A percentile compares a stretch with the other conserved stretches of the same genome.
These are phyloP conservation scores for Trichoderma lentiforme DNA, from an alignment of 2,329 filamentous ascomycete genomes.

Conservation along the genomic window DNA sequence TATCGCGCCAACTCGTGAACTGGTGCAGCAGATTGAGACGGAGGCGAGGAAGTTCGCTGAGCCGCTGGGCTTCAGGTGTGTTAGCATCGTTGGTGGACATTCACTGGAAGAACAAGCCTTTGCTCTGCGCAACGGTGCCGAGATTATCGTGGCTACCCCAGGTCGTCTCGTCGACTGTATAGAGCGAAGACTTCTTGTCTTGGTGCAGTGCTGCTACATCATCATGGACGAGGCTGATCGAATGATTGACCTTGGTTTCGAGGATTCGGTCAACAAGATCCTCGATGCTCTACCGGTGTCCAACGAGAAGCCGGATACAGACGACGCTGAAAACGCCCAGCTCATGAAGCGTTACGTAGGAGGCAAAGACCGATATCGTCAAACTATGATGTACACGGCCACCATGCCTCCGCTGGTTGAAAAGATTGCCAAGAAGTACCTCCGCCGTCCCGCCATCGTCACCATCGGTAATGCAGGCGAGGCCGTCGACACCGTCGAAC, in stretches of 20 bases:
- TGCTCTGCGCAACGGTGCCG: conserved; percentile 84
- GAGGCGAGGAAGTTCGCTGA: conserved; percentile 91
- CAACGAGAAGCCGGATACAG: conserved; percentile 93
- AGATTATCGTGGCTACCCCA: conserved; percentile 98
- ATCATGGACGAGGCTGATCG: conserved; percentile 99
- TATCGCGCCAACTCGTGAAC: conserved; percentile 89
- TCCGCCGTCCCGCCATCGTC: conserved; percentile 87
- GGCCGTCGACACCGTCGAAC: conserved; percentile 95
- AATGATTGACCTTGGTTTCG: conserved; percentile 98
- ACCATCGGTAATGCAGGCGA: conserved; percentile 93
- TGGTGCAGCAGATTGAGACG: conserved; percentile 94
- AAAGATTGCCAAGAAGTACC: conserved; percentile 94
- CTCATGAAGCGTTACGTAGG: conserved; percentile 81
- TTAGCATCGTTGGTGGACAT: conserved; percentile 97
- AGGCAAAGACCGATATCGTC: conserved; percentile 76
- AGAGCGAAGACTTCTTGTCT: conserved; percentile 83
- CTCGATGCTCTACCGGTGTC: conserved; percentile 86
- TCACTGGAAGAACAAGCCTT: conserved; percentile 91
- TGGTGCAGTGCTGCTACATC: conserved; percentile 95
- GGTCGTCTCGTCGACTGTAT: conserved; percentile 97
- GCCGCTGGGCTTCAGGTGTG: conserved; percentile 88
- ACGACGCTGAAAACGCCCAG: conserved; percentile 80
- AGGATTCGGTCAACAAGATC: conserved; percentile 96
- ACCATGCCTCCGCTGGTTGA: conserved; percentile 94
- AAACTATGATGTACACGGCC: conserved; percentile 99